phyloP scores from a whole-genome alignment of 2,329 filamentous ascomycete genomes.

The Knufia petricola region DNA sequence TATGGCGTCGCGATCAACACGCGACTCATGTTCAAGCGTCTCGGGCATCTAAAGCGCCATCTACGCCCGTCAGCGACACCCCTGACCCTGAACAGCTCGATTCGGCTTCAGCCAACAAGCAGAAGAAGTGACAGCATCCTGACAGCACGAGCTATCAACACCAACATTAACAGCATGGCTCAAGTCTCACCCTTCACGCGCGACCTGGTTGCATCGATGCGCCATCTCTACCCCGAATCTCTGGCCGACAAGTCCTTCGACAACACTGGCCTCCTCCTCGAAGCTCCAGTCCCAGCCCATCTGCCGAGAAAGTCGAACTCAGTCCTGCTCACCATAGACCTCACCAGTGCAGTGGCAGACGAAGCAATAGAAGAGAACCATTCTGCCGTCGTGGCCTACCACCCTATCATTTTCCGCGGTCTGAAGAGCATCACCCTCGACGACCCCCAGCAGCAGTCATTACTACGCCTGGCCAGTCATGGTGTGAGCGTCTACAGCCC shows the following conservation, averaged over 20 bases:
- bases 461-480: constrained; percentile 70
- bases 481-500: constrained; percentile 94
- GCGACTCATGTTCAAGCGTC: neutral
- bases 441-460: constrained; percentile 76
- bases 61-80: neutral
- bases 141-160: no score
- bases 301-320: constrained; percentile 50
- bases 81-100: no score
- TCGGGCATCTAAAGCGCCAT: neutral
- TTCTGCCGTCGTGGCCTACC: constrained; percentile 80
- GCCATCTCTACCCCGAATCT: constrained; percentile 76
- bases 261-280: constrained; percentile 77
- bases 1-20: neutral
- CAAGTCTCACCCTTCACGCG: constrained; percentile 50
- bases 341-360: constrained; percentile 78
- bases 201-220: constrained; percentile 69
- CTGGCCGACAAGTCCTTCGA: constrained; percentile 88
- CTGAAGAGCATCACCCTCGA: constrained; percentile 78
- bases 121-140: no score
- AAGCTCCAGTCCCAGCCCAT: constrained; percentile 53
- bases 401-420: constrained; percentile 92
- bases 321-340: constrained; percentile 76
- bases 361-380: constrained; percentile 72
- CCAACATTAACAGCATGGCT: constrained; percentile 15
- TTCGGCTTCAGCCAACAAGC: no score